A percentile compares a stretch with the other conserved stretches of the same genome.
phyloP scores from a whole-genome alignment of 148 eudicot species.

The Camellia lanceoleosa region DNA sequence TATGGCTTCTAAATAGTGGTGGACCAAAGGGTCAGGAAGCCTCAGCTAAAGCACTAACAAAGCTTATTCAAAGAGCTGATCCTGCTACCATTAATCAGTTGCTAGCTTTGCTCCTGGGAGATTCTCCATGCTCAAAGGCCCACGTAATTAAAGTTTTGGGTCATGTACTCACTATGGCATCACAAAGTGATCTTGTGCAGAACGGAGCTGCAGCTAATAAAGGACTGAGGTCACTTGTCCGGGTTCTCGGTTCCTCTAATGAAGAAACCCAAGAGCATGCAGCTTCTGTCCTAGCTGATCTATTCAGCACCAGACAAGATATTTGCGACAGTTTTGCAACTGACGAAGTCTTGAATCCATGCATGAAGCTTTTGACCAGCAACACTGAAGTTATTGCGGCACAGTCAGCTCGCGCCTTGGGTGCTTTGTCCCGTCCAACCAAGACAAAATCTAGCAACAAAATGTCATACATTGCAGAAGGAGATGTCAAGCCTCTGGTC shows the following conservation, averaged over 20 bases:
- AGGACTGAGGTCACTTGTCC: conserved; percentile 69
- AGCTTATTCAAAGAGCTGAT: conserved; percentile 60
- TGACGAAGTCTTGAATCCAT: conserved; percentile 68
- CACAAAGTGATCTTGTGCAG: conserved; percentile 54
- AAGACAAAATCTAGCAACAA: conserved; percentile 45
- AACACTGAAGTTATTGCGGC: conserved; percentile 69
- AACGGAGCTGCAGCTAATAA: conserved; percentile 57
- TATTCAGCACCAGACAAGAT: conserved; percentile 66
- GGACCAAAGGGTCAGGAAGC: conserved; percentile 68
- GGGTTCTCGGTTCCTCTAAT: conserved; percentile 59
- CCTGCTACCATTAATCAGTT: conserved; percentile 65
- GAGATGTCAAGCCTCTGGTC: conserved; percentile 70
- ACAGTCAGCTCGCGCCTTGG: conserved; percentile 78
- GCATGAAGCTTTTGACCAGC: conserved; percentile 80
- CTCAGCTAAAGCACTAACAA: conserved; percentile 57
- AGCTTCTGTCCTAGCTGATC: conserved; percentile 78
- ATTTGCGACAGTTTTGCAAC: conserved; percentile 72
- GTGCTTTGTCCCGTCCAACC: conserved; percentile 66
- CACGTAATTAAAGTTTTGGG: conserved; percentile 62
- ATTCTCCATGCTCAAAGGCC: conserved; percentile 57
- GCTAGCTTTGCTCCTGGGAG: conserved; percentile 68
- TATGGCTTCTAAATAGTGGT: conserved; percentile 77
- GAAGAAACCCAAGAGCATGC: conserved; percentile 71
- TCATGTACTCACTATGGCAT: conserved; percentile 64
- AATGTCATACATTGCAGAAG: conserved; percentile 62